Conservation (phyloP, 2,329 filamentous ascomycete species). For the Pleurostoma richardsiae region DNA sequence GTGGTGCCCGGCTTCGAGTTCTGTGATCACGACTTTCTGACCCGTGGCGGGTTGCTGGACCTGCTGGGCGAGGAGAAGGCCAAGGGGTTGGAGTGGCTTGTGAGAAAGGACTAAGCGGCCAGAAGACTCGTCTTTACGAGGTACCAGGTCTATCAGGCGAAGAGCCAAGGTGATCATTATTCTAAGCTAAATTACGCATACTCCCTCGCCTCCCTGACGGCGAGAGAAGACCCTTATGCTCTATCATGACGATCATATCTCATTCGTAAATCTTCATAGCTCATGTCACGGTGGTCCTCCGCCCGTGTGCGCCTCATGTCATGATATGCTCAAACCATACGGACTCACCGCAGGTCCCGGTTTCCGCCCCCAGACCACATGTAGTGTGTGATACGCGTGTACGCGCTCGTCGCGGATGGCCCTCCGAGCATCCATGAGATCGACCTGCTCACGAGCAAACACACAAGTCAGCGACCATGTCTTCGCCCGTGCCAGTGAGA, state of each 20-base stretch:
- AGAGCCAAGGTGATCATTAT: too few species aligned
- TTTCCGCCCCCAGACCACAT: slow-evolving; percentile 47
- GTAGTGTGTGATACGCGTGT: slow-evolving; percentile 44
- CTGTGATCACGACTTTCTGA: slow-evolving; percentile 63
- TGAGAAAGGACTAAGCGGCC: slow-evolving; percentile 17
- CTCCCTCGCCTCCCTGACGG: too few species aligned
- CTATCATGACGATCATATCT: neutral
- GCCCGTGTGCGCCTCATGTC: neutral
- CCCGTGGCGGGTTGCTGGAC: slow-evolving; percentile 38
- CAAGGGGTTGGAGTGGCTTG: slow-evolving; percentile 40
- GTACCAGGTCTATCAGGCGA: too few species aligned
- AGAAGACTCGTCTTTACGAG: too few species aligned
- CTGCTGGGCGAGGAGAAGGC: slow-evolving; percentile 46
- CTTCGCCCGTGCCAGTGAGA: too few species aligned
- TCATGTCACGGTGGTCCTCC: neutral
- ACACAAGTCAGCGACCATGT: too few species aligned
- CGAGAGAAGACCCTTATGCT: too few species aligned
- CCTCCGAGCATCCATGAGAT: slow-evolving; percentile 42
- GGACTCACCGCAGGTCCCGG: slow-evolving; percentile 18
- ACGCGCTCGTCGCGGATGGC: slow-evolving; percentile 38
- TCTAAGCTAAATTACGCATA: too few species aligned
- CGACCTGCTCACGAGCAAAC: slow-evolving; percentile 26
- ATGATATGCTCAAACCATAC: neutral
- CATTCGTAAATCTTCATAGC: neutral
- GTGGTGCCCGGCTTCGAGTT: slow-evolving; percentile 66